phyloP scores from a whole-genome alignment of 2,329 filamentous ascomycete species.

The Verticillium longisporum region DNA sequence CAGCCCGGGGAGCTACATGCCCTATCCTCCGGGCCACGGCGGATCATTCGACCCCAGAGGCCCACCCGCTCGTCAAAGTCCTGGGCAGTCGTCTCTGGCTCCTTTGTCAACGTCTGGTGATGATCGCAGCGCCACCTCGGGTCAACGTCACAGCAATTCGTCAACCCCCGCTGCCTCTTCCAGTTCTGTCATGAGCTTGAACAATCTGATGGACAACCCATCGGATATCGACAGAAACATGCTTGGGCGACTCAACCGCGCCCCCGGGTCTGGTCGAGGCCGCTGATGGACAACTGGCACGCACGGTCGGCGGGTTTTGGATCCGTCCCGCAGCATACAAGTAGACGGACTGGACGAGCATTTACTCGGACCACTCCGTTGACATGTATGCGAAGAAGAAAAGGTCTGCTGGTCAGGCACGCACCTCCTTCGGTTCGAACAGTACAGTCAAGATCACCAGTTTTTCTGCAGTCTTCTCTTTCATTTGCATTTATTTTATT shows the following conservation, averaged over 20 bases:
- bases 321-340: no score
- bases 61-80: constrained; percentile 26
- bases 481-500: neutral
- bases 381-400: neutral
- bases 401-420: constrained; percentile 10
- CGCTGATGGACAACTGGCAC: neutral
- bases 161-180: constrained; percentile 18
- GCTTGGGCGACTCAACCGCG: constrained; percentile 43
- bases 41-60: constrained; percentile 6
- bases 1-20: constrained; percentile 32
- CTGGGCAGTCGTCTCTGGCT: constrained; percentile 27
- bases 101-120: constrained; percentile 24
- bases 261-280: neutral
- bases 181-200: constrained; percentile 45
- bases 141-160: constrained; percentile 26
- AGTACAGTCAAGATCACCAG: neutral
- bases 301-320: neutral
- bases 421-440: constrained; percentile 1
- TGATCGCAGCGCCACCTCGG: constrained; percentile 27
- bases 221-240: constrained; percentile 48
- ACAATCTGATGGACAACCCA: constrained; percentile 40
- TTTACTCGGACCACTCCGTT: constrained; percentile 4
- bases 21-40: constrained; percentile 4
- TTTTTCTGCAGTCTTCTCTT: neutral
- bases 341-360: no score